phyloP scores from a whole-genome alignment of 306 rosid species.

The Sicyos edulis region DNA sequence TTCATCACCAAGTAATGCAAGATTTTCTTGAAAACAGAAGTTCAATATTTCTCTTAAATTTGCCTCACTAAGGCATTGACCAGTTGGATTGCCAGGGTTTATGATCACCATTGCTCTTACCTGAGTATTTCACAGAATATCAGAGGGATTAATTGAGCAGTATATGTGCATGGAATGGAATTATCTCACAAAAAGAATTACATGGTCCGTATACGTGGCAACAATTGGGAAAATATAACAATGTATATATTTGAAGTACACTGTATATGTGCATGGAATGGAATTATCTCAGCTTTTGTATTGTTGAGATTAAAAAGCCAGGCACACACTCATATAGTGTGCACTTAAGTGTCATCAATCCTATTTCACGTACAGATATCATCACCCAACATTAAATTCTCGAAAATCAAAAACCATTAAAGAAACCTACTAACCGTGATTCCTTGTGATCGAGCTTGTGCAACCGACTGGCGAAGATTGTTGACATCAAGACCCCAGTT shows the following conservation, averaged over 20 bases:
- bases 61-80: slow-evolving; percentile 84
- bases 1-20: slow-evolving; percentile 94
- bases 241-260: not conserved
- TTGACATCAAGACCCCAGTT: slow-evolving; percentile 92
- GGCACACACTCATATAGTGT: not conserved
- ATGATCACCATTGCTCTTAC: slow-evolving; percentile 98
- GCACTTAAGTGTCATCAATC: not conserved
- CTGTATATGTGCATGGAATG: too few relatives aligned
- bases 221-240: not conserved
- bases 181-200: not conserved
- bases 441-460: slow-evolving; percentile 73
- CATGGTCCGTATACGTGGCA: not conserved
- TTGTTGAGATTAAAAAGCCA: too few relatives aligned
- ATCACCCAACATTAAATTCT: not conserved
- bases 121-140: slow-evolving; percentile 29
- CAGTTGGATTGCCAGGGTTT: slow-evolving; percentile 97
- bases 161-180: not conserved
- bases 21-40: slow-evolving; percentile 69
- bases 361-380: not conserved
- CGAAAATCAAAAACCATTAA: not conserved
- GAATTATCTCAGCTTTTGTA: too few relatives aligned
- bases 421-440: slow-evolving; percentile 51
- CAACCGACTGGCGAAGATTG: slow-evolving; percentile 59
- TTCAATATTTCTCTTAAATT: slow-evolving; percentile 65
- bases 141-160: slow-evolving; percentile 1